Evolutionary conservation across 805 yeast genomes (phyloP).

Genomic region (Kurtzmaniella cleridarum): DNA sequence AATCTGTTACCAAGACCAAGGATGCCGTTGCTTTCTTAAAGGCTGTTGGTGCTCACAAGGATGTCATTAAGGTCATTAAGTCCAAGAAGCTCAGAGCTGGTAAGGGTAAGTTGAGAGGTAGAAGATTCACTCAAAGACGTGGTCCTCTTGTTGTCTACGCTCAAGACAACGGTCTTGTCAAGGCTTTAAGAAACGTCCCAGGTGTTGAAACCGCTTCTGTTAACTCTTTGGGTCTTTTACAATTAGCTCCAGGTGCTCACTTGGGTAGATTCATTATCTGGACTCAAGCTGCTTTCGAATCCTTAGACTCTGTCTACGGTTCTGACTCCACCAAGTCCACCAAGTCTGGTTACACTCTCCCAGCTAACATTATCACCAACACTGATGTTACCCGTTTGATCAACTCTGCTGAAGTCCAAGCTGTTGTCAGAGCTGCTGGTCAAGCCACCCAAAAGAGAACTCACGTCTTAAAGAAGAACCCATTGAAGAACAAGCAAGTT

Average conservation of each 20-base stretch:
- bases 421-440: constrained; percentile 95
- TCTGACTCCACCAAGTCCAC: constrained; percentile 78
- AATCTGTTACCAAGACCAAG: constrained; percentile 93
- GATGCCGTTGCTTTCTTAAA: constrained; percentile 97
- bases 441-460: constrained; percentile 89
- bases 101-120: constrained; percentile 99
- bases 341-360: constrained; percentile 88
- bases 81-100: constrained; percentile 99
- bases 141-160: constrained; percentile 99
- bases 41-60: constrained; percentile 98
- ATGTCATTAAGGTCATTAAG: constrained; percentile 94
- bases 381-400: constrained; percentile 95
- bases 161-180: constrained; percentile 94
- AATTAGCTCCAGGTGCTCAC: constrained; percentile 99
- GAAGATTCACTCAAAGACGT: constrained; percentile 99
- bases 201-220: constrained; percentile 98
- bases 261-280: constrained; percentile 99
- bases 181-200: constrained; percentile 99
- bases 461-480: constrained; percentile 97
- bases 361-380: constrained; percentile 90
- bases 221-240: constrained; percentile 87
- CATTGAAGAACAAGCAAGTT: constrained; percentile 94
- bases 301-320: constrained; percentile 96
- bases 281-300: constrained; percentile 98
- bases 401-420: constrained; percentile 98